Percentiles rank a stretch among this genome's conserved stretches.
phyloP scores from a whole-genome alignment of 768 basidiomycete genomes.

The Rhodotorula diobovata region DNA sequence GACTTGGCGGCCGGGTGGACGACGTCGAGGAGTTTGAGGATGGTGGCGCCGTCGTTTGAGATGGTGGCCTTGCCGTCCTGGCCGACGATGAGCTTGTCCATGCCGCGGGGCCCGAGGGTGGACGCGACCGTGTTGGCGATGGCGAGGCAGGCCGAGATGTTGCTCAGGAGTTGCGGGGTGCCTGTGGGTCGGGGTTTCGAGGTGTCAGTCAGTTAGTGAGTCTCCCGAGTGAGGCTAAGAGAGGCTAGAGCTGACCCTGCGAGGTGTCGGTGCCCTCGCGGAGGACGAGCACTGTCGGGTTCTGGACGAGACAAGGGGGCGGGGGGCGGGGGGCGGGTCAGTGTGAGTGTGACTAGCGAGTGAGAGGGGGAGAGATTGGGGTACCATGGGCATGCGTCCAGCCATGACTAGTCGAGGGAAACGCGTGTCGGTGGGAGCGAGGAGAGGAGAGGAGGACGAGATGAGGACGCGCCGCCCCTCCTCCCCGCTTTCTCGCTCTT shows the following conservation, averaged over 20 bases:
- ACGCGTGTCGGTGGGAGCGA: too few species aligned
- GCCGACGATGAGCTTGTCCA: constrained; percentile 89
- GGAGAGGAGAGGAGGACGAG: neutral
- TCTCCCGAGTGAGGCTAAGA: too few species aligned
- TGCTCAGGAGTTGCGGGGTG: constrained; percentile 70
- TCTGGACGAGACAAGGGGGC: constrained; percentile 8
- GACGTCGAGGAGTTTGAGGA: constrained; percentile 93
- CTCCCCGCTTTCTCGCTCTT: too few species aligned
- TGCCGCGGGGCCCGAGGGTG: constrained; percentile 95
- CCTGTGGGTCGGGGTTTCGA: neutral
- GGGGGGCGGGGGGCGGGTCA: neutral
- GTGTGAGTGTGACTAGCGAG: neutral
- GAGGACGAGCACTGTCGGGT: constrained; percentile 39
- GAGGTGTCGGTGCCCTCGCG: constrained; percentile 40
- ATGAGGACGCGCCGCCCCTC: too few species aligned
- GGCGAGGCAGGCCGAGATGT: constrained; percentile 93
- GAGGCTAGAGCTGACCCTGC: constrained; percentile 12
- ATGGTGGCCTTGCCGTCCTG: constrained; percentile 95
- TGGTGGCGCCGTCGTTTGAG: constrained; percentile 98
- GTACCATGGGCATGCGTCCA: constrained; percentile 38
- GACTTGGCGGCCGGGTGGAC: constrained; percentile 96
- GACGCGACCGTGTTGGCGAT: constrained; percentile 84
- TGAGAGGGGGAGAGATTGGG: neutral
- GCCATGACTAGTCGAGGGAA: constrained; percentile 10
- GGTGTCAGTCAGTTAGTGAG: neutral